phyloP scores from a whole-genome alignment of 1,284 basidiomycete species.

The Stereum hirsutum region DNA sequence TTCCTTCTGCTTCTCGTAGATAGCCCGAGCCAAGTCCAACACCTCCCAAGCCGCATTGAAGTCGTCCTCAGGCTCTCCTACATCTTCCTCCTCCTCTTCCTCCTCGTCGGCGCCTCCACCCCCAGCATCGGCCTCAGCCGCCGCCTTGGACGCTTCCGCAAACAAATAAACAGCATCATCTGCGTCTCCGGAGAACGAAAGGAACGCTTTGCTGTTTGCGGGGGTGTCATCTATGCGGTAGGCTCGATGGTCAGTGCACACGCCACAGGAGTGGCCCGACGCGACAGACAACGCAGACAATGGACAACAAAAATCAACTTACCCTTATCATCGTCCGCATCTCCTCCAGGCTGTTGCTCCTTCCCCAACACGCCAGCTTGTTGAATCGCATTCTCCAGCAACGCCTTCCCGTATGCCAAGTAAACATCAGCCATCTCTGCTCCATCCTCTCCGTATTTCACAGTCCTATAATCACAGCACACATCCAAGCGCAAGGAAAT shows the following conservation, averaged over 20 bases:
- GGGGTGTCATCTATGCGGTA: conserved; percentile 13
- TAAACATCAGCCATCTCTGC: conserved; percentile 78
- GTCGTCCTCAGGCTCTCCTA: conserved; percentile 80
- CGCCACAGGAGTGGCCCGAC: background rate
- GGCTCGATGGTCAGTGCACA: background rate
- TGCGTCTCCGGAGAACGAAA: conserved; percentile 70
- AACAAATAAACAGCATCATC: conserved; percentile 62
- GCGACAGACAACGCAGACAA: background rate
- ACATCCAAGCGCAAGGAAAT: background rate
- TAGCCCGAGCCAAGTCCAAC: conserved; percentile 76
- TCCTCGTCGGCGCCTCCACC: too few relatives aligned
- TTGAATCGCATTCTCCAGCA: conserved; percentile 80
- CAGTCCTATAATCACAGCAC: conserved; percentile 58
- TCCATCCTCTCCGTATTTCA: conserved; percentile 64
- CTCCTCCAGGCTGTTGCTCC: conserved; percentile 51
- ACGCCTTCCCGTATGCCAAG: conserved; percentile 78
- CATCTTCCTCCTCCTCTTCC: conserved; percentile 47
- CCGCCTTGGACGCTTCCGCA: conserved; percentile 36
- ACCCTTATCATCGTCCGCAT: conserved; percentile 12
- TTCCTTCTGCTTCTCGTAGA: conserved; percentile 64
- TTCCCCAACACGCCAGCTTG: conserved; percentile 81
- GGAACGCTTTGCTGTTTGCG: conserved; percentile 41
- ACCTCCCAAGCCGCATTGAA: conserved; percentile 95
- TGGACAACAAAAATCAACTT: background rate
- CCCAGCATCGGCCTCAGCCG: conserved; percentile 27